phyloP scores from a whole-genome alignment of 305 asterid species.

The Fraxinus ornus region DNA sequence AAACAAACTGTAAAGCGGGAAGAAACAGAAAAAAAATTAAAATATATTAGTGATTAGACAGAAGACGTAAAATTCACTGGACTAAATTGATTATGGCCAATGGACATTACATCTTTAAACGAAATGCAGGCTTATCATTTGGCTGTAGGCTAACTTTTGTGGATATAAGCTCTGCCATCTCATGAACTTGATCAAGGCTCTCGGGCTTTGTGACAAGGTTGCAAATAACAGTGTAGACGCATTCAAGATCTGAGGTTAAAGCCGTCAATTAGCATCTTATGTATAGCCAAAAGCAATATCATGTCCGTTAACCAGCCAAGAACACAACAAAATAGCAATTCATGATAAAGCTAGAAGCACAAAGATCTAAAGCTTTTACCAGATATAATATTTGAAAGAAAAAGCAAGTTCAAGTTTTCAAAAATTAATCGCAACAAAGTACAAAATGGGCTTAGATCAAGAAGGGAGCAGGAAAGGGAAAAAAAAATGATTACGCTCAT shows the following conservation, averaged over 20 bases:
- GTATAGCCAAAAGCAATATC: neutral
- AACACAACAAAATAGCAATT: neutral
- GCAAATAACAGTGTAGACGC: constrained; percentile 76
- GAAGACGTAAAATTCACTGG: neutral
- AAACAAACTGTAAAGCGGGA: constrained; percentile 53
- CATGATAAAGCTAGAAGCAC: neutral
- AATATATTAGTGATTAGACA: constrained; percentile 17
- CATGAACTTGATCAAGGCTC: constrained; percentile 68
- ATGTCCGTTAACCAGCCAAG: neutral
- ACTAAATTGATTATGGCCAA: constrained; percentile 2
- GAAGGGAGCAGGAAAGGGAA: neutral
- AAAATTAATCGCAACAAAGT: neutral
- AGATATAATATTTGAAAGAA: neutral
- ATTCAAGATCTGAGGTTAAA: constrained; percentile 69
- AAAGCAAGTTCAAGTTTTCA: neutral
- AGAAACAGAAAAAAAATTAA: neutral
- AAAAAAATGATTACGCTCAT: neutral
- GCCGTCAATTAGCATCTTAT: neutral
- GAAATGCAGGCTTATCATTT: constrained; percentile 71
- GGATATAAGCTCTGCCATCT: constrained; percentile 77
- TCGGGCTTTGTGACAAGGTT: constrained; percentile 79
- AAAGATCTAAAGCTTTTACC: neutral
- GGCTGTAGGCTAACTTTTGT: constrained; percentile 70
- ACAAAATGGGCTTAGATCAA: neutral
- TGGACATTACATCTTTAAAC: constrained; percentile 73